Evolutionary conservation across 192 early-diverging fungal species (phyloP).

Genomic region (Coemansia sp.): DNA sequence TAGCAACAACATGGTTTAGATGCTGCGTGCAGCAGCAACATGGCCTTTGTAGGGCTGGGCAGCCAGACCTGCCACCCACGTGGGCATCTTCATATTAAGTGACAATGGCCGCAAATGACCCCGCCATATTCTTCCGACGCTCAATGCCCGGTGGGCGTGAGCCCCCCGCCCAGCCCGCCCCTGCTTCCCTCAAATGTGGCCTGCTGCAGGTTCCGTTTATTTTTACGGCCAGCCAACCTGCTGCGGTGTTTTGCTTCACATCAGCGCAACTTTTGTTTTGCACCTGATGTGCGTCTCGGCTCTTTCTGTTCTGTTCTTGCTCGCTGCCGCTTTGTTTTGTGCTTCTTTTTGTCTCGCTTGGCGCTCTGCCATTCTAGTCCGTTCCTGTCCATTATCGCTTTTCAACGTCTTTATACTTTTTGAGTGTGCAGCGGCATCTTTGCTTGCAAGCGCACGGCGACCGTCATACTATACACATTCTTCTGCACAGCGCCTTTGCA

Average conservation of each 20-base stretch:
- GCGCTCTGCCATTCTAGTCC: slow-evolving; percentile 1
- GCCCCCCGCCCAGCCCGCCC: not conserved
- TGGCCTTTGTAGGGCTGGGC: no score
- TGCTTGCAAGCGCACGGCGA: not conserved
- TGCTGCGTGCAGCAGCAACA: no score
- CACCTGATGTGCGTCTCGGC: not conserved
- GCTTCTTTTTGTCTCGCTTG: not conserved
- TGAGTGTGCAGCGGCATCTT: not conserved
- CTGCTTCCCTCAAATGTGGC: not conserved
- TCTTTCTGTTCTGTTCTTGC: not conserved
- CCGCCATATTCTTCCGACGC: not conserved
- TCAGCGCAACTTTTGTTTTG: slow-evolving; percentile 8
- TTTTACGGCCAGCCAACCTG: slow-evolving; percentile 10
- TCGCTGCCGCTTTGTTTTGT: not conserved
- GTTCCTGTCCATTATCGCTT: not conserved
- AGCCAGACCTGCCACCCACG: not conserved
- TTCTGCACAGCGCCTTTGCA: slow-evolving; percentile 17
- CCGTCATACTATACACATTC: slow-evolving; percentile 5
- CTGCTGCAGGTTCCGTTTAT: slow-evolving; percentile 1
- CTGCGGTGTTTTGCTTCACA: not conserved
- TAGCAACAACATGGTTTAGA: not conserved
- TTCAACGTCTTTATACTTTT: not conserved
- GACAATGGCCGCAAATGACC: slow-evolving; percentile 2
- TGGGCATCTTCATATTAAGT: slow-evolving; percentile 5
- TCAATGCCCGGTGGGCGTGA: not conserved